Base-by-base conservation (phyloP, 2,329 filamentous ascomycete species). In the Neobulgaria alba region DNA sequence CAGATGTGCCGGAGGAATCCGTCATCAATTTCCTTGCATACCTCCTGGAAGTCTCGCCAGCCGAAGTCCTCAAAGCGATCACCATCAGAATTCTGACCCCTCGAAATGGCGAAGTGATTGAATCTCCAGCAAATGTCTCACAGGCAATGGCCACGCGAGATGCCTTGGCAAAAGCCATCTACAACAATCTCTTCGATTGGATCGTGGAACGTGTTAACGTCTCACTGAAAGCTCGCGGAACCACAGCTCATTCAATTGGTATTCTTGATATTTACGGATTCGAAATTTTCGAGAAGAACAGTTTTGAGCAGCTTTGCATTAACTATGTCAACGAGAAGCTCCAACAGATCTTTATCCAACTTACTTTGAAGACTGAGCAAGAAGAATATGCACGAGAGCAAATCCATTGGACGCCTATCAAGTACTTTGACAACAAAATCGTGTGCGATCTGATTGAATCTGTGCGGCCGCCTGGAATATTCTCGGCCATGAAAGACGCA, bases 291-390 rank as follows among this genome's bases (percentile, higher is more conserved):
- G 92, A 98, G 61, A 92, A 90, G 67, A 98, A 98, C 68, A 95
- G 86, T 51, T 98, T 98, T 57, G 92, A 98, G 63, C 92, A 98
- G 65, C 77, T 98, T 5, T 98, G 92, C 66, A 98, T 98, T 73
- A 98, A 98, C 69, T 98, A 96, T 59, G 93, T 96, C 59, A 98
- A 98, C 64, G 92, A 98, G 67, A 98, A 98, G 65, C 70, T 98
- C 43, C 92, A 98, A 65, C 92, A 98, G 60, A 96, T 98, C 57
- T 98, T 98, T 61, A 98, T 98, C 53, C 92, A 98, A 63, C 71
- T 98, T 54, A 98, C 92, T 0, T 66, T 98, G 48, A 95, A 95
- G 68, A 83, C 92, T 0, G 92, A 98, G 62, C 92, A 98, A 66
- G 92, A 98, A 54, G 92, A 98, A 62, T 98, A 98, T 58, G 87